Evolutionary conservation across 768 basidiomycete genomes (phyloP).

Genomic region (Naganishia onofrii): DNA sequence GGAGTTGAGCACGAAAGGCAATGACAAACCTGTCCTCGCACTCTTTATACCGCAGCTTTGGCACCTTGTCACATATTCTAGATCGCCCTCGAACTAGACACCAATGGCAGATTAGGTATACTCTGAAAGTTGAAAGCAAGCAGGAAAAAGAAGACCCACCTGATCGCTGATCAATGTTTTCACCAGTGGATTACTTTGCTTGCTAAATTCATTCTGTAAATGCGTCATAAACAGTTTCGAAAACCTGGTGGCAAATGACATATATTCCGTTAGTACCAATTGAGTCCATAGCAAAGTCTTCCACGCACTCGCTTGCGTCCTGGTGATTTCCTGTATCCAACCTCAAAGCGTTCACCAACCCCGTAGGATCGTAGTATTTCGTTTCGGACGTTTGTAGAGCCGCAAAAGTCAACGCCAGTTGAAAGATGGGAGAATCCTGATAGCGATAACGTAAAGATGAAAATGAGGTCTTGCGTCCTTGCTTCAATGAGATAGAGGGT

Average conservation of each 20-base stretch:
- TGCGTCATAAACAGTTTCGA: slow-evolving; percentile 92
- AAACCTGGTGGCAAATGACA: slow-evolving; percentile 60
- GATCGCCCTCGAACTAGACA: slow-evolving; percentile 77
- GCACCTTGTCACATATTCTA: slow-evolving; percentile 78
- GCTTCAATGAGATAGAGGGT: background rate
- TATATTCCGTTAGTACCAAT: slow-evolving; percentile 11
- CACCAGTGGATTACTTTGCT: slow-evolving; percentile 65
- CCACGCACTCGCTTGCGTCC: slow-evolving; percentile 91
- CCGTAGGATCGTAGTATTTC: slow-evolving; percentile 74
- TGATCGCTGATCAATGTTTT: slow-evolving; percentile 71
- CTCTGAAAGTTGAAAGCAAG: slow-evolving; percentile 18
- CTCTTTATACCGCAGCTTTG: slow-evolving; percentile 66
- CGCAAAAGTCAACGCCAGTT: slow-evolving; percentile 62
- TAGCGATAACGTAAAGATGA: background rate
- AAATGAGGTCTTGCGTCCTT: background rate
- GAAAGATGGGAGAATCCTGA: slow-evolving; percentile 50
- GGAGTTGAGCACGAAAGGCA: slow-evolving; percentile 6
- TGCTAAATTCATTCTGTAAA: slow-evolving; percentile 80
- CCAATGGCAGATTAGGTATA: background rate
- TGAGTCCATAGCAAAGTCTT: too few relatives aligned
- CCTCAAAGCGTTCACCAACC: slow-evolving; percentile 78
- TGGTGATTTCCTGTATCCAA: slow-evolving; percentile 83
- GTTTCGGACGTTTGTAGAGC: slow-evolving; percentile 73
- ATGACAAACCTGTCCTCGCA: slow-evolving; percentile 55
- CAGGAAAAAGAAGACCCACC: slow-evolving; percentile 52